Evolutionary conservation across 2,329 filamentous ascomycete species (phyloP), one percentile per base, ranked within the genome.

Genomic region (Claviceps sp.): DNA sequence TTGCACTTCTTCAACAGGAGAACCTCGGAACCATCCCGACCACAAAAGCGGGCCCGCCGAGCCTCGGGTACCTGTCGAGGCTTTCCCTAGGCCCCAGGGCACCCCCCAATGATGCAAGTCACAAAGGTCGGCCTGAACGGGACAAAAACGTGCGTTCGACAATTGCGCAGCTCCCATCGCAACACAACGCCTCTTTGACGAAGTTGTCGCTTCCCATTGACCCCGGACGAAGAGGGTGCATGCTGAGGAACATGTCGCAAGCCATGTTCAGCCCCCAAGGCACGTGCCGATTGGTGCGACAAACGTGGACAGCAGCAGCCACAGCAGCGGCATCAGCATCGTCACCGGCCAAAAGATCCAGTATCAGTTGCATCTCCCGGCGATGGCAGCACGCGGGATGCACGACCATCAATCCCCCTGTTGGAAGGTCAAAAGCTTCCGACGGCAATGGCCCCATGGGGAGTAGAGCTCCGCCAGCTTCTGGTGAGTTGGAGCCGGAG

Each of bases 381-480:
- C 52, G 52, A 5, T 50, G 52, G 48, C 44, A 50, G 26, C 52
- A 53, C 48, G 30, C 48, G 2, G 14, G 22, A 26, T n/a, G 30
- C 30, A 34, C 30, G 30, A 34, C 30, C 30, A 34, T 34, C 3
- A 34, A 34, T 11, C 30, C 30, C 3, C 30, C 30, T 11, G 30
- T 34, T 34, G 30, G 30, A 34, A 34, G 30, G 9, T 34, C 30
- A 11, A 9, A 9, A 34, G 30, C 9, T 11, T 34, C 30, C 30
- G 9, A 34, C 3, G 30, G 9, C 30, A 34, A 34, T 3, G 9
- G 30, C 9, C 8, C 30, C 30, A 34, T 34, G 5, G 5, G 14
- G 16, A 6, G 44, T 5, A 34, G 42, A 18, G 18, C 5, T 36
- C 18, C 37, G 16, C 34, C 37, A 18, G 46, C 22, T 4, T 20